phyloP scores from a whole-genome alignment of 371 early-diverging fungal genomes.

The Catenaria anguillulae region DNA sequence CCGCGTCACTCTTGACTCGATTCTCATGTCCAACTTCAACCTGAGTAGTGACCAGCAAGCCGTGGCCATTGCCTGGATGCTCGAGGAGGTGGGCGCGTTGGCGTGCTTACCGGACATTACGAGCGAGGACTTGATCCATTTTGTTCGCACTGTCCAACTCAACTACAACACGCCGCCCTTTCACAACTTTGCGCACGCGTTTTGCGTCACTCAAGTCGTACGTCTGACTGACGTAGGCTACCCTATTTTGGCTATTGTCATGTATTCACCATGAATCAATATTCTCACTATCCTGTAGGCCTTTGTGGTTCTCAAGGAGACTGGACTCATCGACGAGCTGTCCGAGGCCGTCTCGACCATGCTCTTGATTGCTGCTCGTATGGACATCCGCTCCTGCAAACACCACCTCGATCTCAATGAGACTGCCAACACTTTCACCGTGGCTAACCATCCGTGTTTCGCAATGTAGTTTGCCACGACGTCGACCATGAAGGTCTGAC shows the following conservation, averaged over 20 bases:
- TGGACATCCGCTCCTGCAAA: no score
- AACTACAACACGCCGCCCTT: slow-evolving; percentile 29
- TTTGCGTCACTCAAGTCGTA: slow-evolving; percentile 34
- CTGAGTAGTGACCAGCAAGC: neutral
- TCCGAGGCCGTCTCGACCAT: neutral
- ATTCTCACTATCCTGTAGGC: neutral
- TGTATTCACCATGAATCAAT: no score
- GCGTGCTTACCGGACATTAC: neutral
- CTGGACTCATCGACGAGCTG: neutral
- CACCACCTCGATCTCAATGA: no score
- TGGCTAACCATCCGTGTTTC: no score
- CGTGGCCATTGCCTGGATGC: neutral
- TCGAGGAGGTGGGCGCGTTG: neutral
- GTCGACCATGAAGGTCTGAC: slow-evolving; percentile 53
- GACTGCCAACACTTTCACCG: no score
- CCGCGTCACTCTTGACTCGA: neutral
- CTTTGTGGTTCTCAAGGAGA: neutral
- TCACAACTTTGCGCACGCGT: slow-evolving; percentile 29
- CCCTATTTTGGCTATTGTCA: no score
- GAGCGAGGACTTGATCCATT: slow-evolving; percentile 8
- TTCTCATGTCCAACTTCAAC: neutral
- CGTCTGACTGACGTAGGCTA: no score
- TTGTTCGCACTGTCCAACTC: slow-evolving; percentile 15
- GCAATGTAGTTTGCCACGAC: slow-evolving; percentile 5
- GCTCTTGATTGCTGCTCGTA: neutral